Evolutionary conservation across 345 rosid genomes (phyloP).

Genomic region (Arabidopsis thaliana): TAIR10.1 NC_003071.7:394001-394500

Average conservation of each 20-base stretch:
- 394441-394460: background rate
- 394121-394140: background rate
- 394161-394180: background rate
- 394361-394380: background rate
- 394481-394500: background rate
- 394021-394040: slow-evolving; percentile 7
- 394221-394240: slow-evolving; percentile 8
- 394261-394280: background rate
- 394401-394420: background rate
- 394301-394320: background rate
- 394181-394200: background rate
- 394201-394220: background rate
- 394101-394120: slow-evolving; percentile 4
- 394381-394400: background rate
- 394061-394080: slow-evolving; percentile 20
- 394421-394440: background rate
- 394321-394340: background rate
- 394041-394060: background rate
- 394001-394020: too few relatives aligned
- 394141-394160: slow-evolving; percentile 7
- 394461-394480: slow-evolving; percentile 1
- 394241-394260: slow-evolving; percentile 20
- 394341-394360: background rate
- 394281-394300: background rate
- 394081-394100: slow-evolving; percentile 5